phyloP scores from a whole-genome alignment of 495 filamentous ascomycete genomes.

The Penicillium nucicola region DNA sequence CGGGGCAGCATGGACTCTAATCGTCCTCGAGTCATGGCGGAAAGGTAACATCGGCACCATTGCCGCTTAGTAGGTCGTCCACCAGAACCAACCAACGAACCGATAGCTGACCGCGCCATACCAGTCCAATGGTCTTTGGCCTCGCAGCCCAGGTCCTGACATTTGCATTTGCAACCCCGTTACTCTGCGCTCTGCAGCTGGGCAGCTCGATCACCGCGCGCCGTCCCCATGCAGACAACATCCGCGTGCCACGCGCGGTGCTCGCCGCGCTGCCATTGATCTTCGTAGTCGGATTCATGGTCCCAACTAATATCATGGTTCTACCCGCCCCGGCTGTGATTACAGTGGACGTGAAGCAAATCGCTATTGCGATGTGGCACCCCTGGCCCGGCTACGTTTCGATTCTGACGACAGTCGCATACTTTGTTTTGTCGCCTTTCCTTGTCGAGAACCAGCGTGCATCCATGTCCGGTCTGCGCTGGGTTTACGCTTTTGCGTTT shows the following conservation, averaged over 20 bases:
- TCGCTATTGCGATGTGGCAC: conserved; percentile 58
- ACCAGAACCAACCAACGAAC: neutral
- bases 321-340: conserved; percentile 47
- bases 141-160: conserved; percentile 51
- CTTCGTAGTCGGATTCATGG: conserved; percentile 46
- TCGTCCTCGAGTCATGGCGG: conserved; percentile 55
- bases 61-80: conserved; percentile 48
- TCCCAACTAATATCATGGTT: conserved; percentile 51
- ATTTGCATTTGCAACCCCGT: conserved; percentile 52
- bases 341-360: conserved; percentile 49
- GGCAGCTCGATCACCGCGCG: conserved; percentile 49
- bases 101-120: neutral
- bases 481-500: conserved; percentile 54
- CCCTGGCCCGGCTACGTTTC: conserved; percentile 52
- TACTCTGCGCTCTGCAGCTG: conserved; percentile 52
- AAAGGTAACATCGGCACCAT: conserved; percentile 50
- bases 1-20: conserved; percentile 51
- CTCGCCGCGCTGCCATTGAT: conserved; percentile 45
- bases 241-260: conserved; percentile 46
- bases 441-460: conserved; percentile 29
- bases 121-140: conserved; percentile 51
- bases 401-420: conserved; percentile 29
- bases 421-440: conserved; percentile 33
- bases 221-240: conserved; percentile 40
- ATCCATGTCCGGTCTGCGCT: conserved; percentile 43